Base-by-base conservation (phyloP, 169 alveolate genomes). In the Plasmodium blacklocki region DNA sequence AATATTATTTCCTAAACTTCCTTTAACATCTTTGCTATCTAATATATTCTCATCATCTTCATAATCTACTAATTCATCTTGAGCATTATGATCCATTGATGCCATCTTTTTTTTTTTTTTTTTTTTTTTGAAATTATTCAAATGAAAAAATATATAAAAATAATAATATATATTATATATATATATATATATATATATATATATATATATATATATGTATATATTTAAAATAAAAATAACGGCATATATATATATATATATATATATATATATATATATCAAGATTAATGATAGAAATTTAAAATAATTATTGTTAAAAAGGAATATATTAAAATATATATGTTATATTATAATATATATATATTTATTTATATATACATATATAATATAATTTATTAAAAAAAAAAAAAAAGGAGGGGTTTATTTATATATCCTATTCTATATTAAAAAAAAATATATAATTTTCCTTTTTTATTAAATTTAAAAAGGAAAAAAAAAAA, bases 21-120 rank as follows among this genome's bases (percentile, higher is more conserved):
- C 85, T 49, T 83, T 83, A 2, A 88, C 94, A 32, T 85, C 93
- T 86, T 75, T 88, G 9, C 93, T 83, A 47, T 93, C 74, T 50
- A 91, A 70, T 29, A 88, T 88, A 56, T 88, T 91, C 21, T 94
- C 95, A 91, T 94, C 94, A 86, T 94, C 96, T 92, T 94, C 96
- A 74, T 94, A 94, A 50, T 94, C 96, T 8, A 94, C 96, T 88
- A 94, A 80, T 49, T 94, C 96, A 88, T 94, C 96, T 86, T 92
- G 93, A 45, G 92, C 93, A 32, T 80, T 92, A 66, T 86, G 73
- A 72, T 67, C 93, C 85, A 73, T 89, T 43, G 74, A 80, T 50
- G 93, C 91, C 78, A 93, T 72, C 21, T 71, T 71, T 19, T 32
- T 72, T 54, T 72, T 18, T 26, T 72, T 54, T 23, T 72, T 67